Conservation (phyloP, 768 basidiomycete species). For the Xerocomellus amylosporus region DNA sequence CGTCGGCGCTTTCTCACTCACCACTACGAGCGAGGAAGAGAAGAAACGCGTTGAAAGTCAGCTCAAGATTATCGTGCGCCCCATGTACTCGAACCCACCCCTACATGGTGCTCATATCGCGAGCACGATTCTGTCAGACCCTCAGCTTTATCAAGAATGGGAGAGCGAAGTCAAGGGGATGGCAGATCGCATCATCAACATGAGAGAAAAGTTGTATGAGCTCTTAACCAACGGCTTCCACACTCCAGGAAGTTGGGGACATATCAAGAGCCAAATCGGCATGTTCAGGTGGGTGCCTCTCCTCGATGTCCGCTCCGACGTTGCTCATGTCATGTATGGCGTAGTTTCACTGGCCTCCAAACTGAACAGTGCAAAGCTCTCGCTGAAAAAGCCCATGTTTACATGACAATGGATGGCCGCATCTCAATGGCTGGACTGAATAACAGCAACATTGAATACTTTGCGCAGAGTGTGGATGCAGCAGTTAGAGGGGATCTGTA, state of each 20-base stretch:
- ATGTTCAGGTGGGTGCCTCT: constrained; percentile 81
- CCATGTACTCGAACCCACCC: constrained; percentile 98
- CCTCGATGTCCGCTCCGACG: neutral
- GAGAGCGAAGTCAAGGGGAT: constrained; percentile 90
- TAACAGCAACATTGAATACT: constrained; percentile 80
- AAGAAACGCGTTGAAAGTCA: constrained; percentile 89
- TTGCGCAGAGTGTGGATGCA: constrained; percentile 81
- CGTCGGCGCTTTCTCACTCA: constrained; percentile 93
- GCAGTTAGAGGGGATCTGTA: constrained; percentile 78
- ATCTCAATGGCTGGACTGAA: constrained; percentile 95
- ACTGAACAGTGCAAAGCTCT: constrained; percentile 75
- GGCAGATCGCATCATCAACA: constrained; percentile 92
- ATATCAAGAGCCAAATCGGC: constrained; percentile 94
- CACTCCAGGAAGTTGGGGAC: constrained; percentile 94
- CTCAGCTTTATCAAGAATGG: constrained; percentile 81
- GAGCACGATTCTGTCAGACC: constrained; percentile 73
- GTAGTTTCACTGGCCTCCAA: constrained; percentile 83
- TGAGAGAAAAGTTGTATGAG: constrained; percentile 82
- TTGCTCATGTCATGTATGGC: constrained; percentile 3
- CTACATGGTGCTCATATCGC: constrained; percentile 86
- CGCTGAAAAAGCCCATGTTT: constrained; percentile 86
- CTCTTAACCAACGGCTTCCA: constrained; percentile 71
- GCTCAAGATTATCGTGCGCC: constrained; percentile 91
- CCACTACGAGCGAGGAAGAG: constrained; percentile 64
- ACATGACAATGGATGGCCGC: constrained; percentile 92